Base-by-base conservation (phyloP, 345 rosid genomes). In the Trapa incisa region DNA sequence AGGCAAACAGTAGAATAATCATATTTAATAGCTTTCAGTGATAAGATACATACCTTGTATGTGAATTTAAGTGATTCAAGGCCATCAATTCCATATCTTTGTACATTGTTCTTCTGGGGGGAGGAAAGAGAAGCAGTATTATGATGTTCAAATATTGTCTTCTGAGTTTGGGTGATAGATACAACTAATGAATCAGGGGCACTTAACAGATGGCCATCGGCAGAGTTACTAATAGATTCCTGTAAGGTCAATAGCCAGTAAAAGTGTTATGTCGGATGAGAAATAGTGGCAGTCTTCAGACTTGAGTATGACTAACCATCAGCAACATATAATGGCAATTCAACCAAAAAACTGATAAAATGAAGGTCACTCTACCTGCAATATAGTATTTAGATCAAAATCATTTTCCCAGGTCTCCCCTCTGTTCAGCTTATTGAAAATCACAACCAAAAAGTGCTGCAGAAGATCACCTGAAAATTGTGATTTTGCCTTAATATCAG, bases 211-310 rank as follows among this genome's bases (percentile, higher is more conserved):
- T 72, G 79, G 72, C 89, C 85, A 81, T 94, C 99, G 74, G 99
- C 85, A 64, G 99, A 91, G 73, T 94, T 94, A 77, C 93, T 76
- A 66, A 94, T 85, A 69, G 99, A 94, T 79, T 91, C 97, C 99
- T 94, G 86, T 61, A 76, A 71, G 63, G 16, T 15, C 37, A 58
- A 35, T 15, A n/a, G 22, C 22, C 62, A 32, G 11, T 10, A 16
- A 9, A 35, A 58, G 63, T 58, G 15, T 35, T 2, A 58, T 32
- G 63, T 58, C 16, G 10, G 11, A 32, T 58, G 15, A 58, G 63
- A 8, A 58, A 29, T 8, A 32, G 12, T 32, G 37, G 63, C 63
- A 1, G 2, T 12, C 32, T 58, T 33, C 63, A 32, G 15, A 13
- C 63, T 58, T 9, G 38, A 58, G 11, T 7, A 33, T 8, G 13